phyloP scores from a whole-genome alignment of 2,329 filamentous ascomycete species.

The Clonostachys solani region DNA sequence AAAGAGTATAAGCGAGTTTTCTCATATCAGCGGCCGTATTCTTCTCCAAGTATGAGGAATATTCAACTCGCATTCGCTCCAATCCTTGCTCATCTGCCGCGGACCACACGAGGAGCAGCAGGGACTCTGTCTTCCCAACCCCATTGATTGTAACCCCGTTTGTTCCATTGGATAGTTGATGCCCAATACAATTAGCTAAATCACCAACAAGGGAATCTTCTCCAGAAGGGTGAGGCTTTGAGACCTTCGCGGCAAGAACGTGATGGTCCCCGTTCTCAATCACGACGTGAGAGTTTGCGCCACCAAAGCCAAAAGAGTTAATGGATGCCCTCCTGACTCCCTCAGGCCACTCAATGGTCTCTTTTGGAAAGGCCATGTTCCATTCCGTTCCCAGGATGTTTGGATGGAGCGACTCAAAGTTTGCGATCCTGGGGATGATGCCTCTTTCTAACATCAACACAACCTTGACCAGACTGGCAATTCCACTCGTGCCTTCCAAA shows the following conservation, averaged over 20 bases:
- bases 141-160: background rate
- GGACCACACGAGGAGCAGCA: background rate
- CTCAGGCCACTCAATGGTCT: background rate
- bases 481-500: conserved; percentile 10
- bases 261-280: conserved; percentile 7
- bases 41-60: background rate
- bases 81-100: background rate
- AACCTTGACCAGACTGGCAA: conserved; percentile 10
- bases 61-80: background rate
- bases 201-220: too few species aligned
- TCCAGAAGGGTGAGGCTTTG: too few species aligned
- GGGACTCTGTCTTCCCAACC: background rate
- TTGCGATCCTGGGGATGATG: conserved; percentile 9
- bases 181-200: too few species aligned
- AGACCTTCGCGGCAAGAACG: conserved; percentile 1
- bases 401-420: conserved; percentile 8
- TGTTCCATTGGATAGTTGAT: too few species aligned
- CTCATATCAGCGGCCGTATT: background rate
- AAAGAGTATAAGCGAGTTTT: conserved; percentile 9
- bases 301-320: conserved; percentile 12
- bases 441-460: conserved; percentile 7
- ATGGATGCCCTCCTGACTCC: conserved; percentile 4
- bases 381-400: conserved; percentile 9
- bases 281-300: conserved; percentile 10
- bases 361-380: conserved; percentile 17